Percentiles rank a stretch among this genome's conserved stretches.
Evolutionary conservation across 108 stramenopile genomes (phyloP).

Genomic region (Pseudonitzschia multiseries): DNA sequence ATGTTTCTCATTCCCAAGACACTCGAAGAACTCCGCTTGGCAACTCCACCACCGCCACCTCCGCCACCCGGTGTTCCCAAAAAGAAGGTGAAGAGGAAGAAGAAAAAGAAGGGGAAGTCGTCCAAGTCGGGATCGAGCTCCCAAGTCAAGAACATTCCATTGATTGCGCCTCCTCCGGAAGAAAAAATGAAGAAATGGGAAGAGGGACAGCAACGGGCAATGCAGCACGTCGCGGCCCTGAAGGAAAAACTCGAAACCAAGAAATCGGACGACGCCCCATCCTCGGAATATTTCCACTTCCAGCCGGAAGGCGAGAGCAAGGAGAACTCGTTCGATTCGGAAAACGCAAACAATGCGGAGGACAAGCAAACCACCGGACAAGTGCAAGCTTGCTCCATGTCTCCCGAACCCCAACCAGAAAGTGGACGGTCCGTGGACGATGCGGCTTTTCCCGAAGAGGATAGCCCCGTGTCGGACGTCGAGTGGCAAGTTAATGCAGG

Average conservation of each 20-base stretch:
- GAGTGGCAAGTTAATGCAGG: too few relatives aligned
- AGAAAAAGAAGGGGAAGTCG: too few relatives aligned
- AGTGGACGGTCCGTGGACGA: too few relatives aligned
- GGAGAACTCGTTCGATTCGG: background rate
- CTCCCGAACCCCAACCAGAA: background rate
- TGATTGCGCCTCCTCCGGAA: constrained; percentile 57
- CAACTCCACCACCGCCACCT: constrained; percentile 24
- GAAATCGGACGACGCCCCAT: background rate
- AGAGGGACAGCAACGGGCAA: constrained; percentile 32
- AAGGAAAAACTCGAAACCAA: constrained; percentile 15
- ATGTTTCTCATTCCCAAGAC: background rate
- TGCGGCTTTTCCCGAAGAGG: background rate
- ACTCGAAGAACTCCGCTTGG: background rate
- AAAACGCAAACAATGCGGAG: background rate
- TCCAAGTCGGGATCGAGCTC: background rate
- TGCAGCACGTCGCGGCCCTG: constrained; percentile 19
- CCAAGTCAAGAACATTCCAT: constrained; percentile 21
- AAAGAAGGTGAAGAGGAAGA: constrained; percentile 29
- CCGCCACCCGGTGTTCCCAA: constrained; percentile 30
- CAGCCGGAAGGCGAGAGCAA: background rate
- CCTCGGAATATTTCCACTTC: constrained; percentile 14
- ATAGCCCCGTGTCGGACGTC: background rate
- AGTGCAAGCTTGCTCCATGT: background rate
- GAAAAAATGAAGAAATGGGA: constrained; percentile 69
- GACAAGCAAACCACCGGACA: background rate